phyloP scores from a whole-genome alignment of 352 stramenopile genomes.

The Globisporangium parvum region DNA sequence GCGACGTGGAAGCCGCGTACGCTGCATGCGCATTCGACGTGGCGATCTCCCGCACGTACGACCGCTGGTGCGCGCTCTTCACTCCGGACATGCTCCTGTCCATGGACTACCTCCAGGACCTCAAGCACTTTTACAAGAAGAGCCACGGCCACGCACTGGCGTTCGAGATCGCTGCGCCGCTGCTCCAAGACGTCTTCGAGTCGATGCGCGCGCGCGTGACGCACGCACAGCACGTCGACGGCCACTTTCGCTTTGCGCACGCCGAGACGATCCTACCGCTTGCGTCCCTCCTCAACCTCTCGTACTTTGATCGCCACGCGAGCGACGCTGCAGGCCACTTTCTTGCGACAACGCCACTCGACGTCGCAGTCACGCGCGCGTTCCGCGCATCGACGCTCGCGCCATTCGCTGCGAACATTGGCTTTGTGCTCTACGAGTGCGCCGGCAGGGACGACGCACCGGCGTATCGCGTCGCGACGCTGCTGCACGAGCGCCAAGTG shows the following conservation, averaged over 20 bases:
- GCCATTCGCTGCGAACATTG: conserved; percentile 78
- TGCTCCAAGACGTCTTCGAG: conserved; percentile 58
- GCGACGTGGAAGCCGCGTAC: conserved; percentile 76
- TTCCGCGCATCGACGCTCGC: conserved; percentile 58
- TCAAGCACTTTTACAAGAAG: conserved; percentile 86
- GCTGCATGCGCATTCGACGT: conserved; percentile 79
- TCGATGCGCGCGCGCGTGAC: conserved; percentile 40
- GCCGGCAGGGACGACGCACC: neutral
- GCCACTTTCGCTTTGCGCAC: conserved; percentile 81
- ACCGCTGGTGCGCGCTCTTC: conserved; percentile 70
- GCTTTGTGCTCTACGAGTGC: conserved; percentile 77
- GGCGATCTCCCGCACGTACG: conserved; percentile 29
- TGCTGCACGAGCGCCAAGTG: conserved; percentile 66
- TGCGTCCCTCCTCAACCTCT: conserved; percentile 64
- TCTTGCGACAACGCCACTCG: conserved; percentile 43
- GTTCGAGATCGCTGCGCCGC: conserved; percentile 64
- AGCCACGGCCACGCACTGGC: conserved; percentile 66
- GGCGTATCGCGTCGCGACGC: conserved; percentile 41
- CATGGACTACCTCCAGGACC: conserved; percentile 84
- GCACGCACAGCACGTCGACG: conserved; percentile 21
- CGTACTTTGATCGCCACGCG: conserved; percentile 54
- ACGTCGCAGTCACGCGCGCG: conserved; percentile 33
- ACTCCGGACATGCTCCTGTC: conserved; percentile 56
- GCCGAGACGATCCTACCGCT: conserved; percentile 79
- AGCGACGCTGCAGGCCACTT: conserved; percentile 59